A percentile compares a stretch with the other conserved stretches of the same genome.
phyloP scores from a whole-genome alignment of 345 rosid genomes.

The Brassica incana region DNA sequence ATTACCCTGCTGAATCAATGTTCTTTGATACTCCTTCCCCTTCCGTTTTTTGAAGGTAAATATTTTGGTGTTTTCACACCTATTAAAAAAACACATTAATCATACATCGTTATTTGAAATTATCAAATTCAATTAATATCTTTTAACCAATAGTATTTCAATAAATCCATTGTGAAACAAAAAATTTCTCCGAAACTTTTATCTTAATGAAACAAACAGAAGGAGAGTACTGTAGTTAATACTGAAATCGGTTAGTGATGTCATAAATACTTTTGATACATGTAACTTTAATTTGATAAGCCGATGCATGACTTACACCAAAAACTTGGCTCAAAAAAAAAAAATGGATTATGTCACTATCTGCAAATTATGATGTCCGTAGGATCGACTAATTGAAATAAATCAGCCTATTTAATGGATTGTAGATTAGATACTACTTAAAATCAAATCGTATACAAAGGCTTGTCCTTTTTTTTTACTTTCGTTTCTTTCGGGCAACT shows the following conservation, averaged over 20 bases:
- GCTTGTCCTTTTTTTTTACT: conserved; percentile 4
- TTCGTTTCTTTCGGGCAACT: conserved; percentile 1
- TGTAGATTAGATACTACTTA: not conserved
- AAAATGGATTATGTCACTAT: not conserved
- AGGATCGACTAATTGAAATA: not conserved
- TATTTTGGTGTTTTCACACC: too few relatives aligned
- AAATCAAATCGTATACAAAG: conserved; percentile 9
- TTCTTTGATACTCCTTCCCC: not conserved
- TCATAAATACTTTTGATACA: not conserved
- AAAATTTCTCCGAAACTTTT: too few relatives aligned
- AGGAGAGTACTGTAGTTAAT: not conserved
- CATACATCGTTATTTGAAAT: too few relatives aligned
- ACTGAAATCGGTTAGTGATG: not conserved
- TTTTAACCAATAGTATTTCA: too few relatives aligned
- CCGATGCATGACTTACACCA: conserved; percentile 5
- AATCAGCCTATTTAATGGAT: not conserved
- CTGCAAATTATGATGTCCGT: conserved; percentile 18
- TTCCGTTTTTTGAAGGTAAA: too few relatives aligned
- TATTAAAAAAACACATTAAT: too few relatives aligned
- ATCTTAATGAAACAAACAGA: too few relatives aligned
- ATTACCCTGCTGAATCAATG: not conserved
- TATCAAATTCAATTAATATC: too few relatives aligned
- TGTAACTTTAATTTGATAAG: not conserved
- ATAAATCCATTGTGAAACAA: too few relatives aligned
- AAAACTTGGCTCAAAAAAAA: not conserved